Base-by-base conservation (phyloP, 2,329 filamentous ascomycete species). In the Stagonosporopsis chrysanthemi region DNA sequence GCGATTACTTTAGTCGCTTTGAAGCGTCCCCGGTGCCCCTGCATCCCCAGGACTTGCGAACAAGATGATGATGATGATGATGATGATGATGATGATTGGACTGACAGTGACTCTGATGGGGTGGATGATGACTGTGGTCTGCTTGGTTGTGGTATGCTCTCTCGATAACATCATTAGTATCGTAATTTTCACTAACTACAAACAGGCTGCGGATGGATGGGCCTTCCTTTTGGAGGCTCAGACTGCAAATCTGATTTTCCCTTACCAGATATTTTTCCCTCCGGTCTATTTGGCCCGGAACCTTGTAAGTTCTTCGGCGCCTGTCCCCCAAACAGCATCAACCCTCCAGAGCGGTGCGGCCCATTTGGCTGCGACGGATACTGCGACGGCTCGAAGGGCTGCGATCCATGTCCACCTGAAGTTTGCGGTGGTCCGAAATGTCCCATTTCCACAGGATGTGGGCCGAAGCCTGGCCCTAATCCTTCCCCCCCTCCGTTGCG, bases 191-290 rank as follows among this genome's bases (percentile, higher is more conserved):
- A 26, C 52, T 56, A 31, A 59, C 56, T 40, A 6, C 12, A n/a
- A 22, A 15, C 44, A 60, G 58, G 61, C 8, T 71, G 67, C 23
- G 67, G 68, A 14, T 69, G 61, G 57, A 59, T 66, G 62, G 68
- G 68, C 12, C 58, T 71, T n/a, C 43, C 49, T 3, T 60, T 58
- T 29, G 66, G 31, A 33, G 31, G 66, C 6, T 64, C 63, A 19
- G 64, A 63, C 9, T 65, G 65, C 36, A 38, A 54, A 5, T n/a
- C 47, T 36, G 5, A 40, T 0, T 9, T 46, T 19, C 15, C 43
- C 4, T 41, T 19, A 2, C 36, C 29, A 0, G 15, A 35, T 3
- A 17, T 51, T 11, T 52, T 41, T 11, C 51, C 44, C 5, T 52
- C 59, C 23, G 64, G 68, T 35, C 6, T 71, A 19, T 68, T 69